phyloP scores from a whole-genome alignment of 148 eudicot species.

The Beta vulgaris region DNA sequence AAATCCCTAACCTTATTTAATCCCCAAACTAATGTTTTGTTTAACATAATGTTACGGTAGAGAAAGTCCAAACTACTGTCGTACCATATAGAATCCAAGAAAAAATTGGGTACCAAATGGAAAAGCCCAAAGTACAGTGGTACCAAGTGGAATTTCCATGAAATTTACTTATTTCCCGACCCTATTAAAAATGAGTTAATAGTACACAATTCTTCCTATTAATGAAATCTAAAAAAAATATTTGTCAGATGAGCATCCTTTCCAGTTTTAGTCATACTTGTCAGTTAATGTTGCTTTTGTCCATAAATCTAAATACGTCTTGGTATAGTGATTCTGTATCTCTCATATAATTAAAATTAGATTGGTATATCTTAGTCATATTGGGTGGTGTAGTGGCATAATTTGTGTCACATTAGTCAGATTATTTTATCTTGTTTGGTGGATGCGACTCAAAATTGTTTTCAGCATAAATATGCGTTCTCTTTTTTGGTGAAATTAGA shows the following conservation, averaged over 20 bases:
- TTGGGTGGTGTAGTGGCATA: no score
- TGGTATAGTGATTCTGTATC: neutral
- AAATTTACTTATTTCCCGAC: no score
- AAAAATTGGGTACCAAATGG: no score
- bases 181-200: no score
- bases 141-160: no score
- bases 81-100: no score
- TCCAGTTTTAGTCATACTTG: neutral
- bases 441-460: neutral
- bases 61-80: no score
- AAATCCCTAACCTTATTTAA: no score
- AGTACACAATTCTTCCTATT: neutral
- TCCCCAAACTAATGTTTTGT: no score
- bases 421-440: neutral
- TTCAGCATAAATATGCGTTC: neutral
- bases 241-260: neutral
- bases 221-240: neutral
- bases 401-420: no score
- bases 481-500: conserved; percentile 33
- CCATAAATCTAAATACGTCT: neutral
- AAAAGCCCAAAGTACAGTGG: no score
- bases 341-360: neutral
- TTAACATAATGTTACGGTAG: no score
- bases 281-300: neutral
- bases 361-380: neutral